Evolutionary conservation across 306 rosid genomes (phyloP), one percentile per base, ranked within the genome.

Genomic region (Vigna radiata): DNA sequence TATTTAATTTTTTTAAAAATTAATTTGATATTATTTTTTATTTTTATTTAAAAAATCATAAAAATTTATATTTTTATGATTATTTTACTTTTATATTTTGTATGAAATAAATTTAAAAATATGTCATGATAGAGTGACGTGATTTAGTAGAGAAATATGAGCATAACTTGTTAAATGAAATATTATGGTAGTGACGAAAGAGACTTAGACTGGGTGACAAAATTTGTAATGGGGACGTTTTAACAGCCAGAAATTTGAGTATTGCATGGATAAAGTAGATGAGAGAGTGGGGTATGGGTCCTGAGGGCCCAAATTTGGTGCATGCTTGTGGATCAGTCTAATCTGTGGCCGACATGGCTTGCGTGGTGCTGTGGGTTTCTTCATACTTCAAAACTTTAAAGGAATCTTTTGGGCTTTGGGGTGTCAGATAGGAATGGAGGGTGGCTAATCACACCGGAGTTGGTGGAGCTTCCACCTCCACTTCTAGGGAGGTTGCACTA

Each of bases 291-390:
- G 23, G 23, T 21, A 21, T 8, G 63, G 84, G 36, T 18, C 82
- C 81, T 14, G 15, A 4, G 7, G 74, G 70, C 41, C 29, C 78
- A 43, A 43, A 55, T 33, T 6, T 11, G 5, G 44, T 16, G 41
- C 43, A 19, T 76, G 47, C 18, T 14, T 59, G 8, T 56, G 14
- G 62, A 21, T 56, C 8, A 29, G 10, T 60, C 19, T 52, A 33
- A 66, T 48, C 47, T 36, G 14, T 46, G 70, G 53, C 77, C 49
- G 16, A 18, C 17, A 47, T 59, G 69, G 72, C 36, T 83, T 83
- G 62, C 72, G 77, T 72, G 8, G 25, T 72, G 39, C 52, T 52
- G 75, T 77, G 81, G 67, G 49, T 52, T 77, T 71, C 11, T 59
- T 58, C 17, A 58, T 1, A 58, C 64, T 39, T 12, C 37, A 4